Percentiles rank a stretch among this genome's conserved stretches.
Evolutionary conservation across 495 filamentous ascomycete species (phyloP).

Genomic region (Daldinia childiae): DNA sequence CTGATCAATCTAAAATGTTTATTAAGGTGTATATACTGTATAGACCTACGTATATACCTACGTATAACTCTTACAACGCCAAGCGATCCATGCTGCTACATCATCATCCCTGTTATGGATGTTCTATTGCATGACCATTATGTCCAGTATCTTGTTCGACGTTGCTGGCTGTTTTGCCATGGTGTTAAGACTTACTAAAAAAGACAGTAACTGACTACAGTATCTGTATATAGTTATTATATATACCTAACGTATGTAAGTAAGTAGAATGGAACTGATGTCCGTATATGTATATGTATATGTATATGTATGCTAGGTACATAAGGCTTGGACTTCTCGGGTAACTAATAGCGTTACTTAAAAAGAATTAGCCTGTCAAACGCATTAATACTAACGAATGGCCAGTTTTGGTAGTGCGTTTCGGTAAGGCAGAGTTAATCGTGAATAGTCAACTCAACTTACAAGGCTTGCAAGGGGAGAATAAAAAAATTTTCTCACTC

Average conservation of each 20-base stretch:
- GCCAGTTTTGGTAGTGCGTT: constrained; percentile 14
- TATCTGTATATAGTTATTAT: neutral
- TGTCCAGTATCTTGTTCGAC: constrained; percentile 24
- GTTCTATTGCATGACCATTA: constrained; percentile 38
- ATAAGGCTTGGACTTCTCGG: constrained; percentile 9
- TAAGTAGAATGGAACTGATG: neutral
- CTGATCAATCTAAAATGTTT: constrained; percentile 29
- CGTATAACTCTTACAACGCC: constrained; percentile 30
- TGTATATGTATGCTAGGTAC: neutral
- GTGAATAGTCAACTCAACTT: constrained; percentile 10
- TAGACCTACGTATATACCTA: constrained; percentile 13
- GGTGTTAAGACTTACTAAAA: constrained; percentile 35
- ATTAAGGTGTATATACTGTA: constrained; percentile 26
- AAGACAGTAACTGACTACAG: neutral
- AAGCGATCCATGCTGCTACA: constrained; percentile 41
- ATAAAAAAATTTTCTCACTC: constrained; percentile 19
- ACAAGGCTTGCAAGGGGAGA: constrained; percentile 8
- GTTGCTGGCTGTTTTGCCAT: constrained; percentile 27
- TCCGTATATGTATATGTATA: neutral
- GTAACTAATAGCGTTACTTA: constrained; percentile 20
- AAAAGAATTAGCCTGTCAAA: constrained; percentile 29
- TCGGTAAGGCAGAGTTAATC: constrained; percentile 20
- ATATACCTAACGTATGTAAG: too few species aligned
- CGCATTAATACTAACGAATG: constrained; percentile 25
- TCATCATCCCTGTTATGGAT: constrained; percentile 31